These are phyloP conservation scores for Candida succiphila DNA, from an alignment of 805 yeast species.

Conservation along the genomic window DNA sequence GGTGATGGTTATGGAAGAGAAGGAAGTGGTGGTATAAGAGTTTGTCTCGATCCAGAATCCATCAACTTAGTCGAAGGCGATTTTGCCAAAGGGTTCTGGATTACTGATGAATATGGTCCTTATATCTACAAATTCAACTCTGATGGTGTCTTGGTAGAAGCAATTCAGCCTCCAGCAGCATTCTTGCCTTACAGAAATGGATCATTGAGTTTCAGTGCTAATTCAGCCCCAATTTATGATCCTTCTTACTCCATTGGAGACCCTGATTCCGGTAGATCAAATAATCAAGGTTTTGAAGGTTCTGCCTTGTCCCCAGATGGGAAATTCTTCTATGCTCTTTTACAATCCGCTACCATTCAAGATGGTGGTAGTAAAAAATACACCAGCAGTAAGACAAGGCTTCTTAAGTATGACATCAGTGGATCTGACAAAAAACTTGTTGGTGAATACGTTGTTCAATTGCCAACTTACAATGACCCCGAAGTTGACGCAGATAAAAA, in stretches of 20 bases:
- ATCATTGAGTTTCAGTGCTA: constrained; percentile 14
- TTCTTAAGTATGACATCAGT: constrained; percentile 18
- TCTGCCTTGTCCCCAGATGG: constrained; percentile 22
- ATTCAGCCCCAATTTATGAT: constrained; percentile 18
- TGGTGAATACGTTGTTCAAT: constrained; percentile 19
- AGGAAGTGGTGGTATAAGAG: constrained; percentile 10
- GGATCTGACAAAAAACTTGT: constrained; percentile 10
- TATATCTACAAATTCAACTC: constrained; percentile 17
- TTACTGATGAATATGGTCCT: constrained; percentile 25
- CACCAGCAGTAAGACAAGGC: constrained; percentile 11
- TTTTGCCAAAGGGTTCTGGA: constrained; percentile 22
- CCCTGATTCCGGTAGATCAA: constrained; percentile 19
- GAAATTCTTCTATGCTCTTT: constrained; percentile 12
- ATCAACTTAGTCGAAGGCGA: constrained; percentile 18
- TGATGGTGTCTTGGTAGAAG: constrained; percentile 16
- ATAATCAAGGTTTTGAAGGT: constrained; percentile 24
- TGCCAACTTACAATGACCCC: constrained; percentile 18
- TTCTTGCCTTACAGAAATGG: constrained; percentile 18
- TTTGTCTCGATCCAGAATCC: constrained; percentile 22
- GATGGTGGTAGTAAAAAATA: constrained; percentile 21
- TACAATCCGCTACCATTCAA: constrained; percentile 21
- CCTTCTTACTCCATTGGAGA: constrained; percentile 13
- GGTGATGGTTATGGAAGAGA: constrained; percentile 23
- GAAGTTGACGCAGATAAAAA: constrained; percentile 10
- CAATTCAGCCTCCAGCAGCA: constrained; percentile 19